phyloP scores from a whole-genome alignment of 129 eudicot genomes.

The Escallonia rubra region DNA sequence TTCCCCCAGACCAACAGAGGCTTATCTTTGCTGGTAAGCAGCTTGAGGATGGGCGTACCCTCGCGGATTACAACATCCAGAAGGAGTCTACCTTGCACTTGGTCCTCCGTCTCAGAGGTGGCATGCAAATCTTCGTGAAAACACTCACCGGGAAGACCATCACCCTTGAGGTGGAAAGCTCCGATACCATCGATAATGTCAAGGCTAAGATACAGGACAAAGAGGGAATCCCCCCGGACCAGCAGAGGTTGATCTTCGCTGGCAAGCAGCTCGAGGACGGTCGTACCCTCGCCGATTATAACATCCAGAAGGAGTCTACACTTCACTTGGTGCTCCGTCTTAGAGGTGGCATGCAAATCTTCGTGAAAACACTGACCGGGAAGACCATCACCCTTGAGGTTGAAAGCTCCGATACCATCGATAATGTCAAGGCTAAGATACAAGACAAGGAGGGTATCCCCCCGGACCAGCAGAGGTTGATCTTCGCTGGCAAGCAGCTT shows the following conservation, averaged over 20 bases:
- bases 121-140: constrained; percentile 26
- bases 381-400: constrained; percentile 37
- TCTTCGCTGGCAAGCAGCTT: constrained; percentile 33
- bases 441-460: constrained; percentile 42
- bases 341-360: constrained; percentile 37
- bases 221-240: constrained; percentile 41
- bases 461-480: constrained; percentile 34
- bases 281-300: constrained; percentile 31
- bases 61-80: background rate
- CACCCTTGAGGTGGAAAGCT: constrained; percentile 28
- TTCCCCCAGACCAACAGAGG: no score
- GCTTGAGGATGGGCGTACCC: constrained; percentile 5
- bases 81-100: no score
- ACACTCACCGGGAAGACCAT: constrained; percentile 38
- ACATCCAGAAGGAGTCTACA: constrained; percentile 36
- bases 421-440: constrained; percentile 37
- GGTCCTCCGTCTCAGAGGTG: no score
- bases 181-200: constrained; percentile 33
- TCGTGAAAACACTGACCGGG: constrained; percentile 32
- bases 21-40: background rate
- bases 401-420: constrained; percentile 35
- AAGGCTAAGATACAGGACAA: constrained; percentile 41
- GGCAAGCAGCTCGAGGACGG: constrained; percentile 40
- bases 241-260: constrained; percentile 31
- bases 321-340: constrained; percentile 34